A percentile compares a stretch with the other conserved stretches of the same genome.
These are phyloP conservation scores for Protea cynaroides DNA, from an alignment of 164 flowering plant species.

Conservation along the genomic window DNA sequence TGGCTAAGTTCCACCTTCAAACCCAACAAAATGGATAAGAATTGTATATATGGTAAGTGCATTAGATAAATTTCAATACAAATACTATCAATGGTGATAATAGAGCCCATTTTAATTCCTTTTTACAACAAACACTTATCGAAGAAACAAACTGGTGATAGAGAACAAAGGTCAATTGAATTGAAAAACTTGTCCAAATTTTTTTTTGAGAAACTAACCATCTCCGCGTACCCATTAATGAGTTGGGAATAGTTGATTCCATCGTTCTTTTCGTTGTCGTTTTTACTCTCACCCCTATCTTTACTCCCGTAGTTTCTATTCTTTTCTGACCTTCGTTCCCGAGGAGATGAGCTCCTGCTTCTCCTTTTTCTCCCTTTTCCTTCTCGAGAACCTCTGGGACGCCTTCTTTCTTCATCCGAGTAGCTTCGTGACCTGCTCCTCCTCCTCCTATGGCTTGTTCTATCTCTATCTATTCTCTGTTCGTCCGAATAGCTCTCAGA, in stretches of 20 bases:
- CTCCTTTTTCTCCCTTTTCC: conserved; percentile 26
- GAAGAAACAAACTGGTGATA: not conserved
- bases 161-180: not conserved
- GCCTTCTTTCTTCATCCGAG: conserved; percentile 6
- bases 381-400: conserved; percentile 9
- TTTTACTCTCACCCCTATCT: conserved; percentile 10
- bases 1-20: no score
- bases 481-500: conserved; percentile 8
- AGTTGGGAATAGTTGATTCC: conserved; percentile 46
- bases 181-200: conserved; percentile 15
- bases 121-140: not conserved
- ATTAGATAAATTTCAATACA: no score
- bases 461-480: conserved; percentile 10
- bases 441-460: conserved; percentile 8
- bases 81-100: no score
- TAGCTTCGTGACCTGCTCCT: conserved; percentile 12
- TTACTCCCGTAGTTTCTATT: conserved; percentile 15
- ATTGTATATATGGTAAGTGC: no score
- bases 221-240: conserved; percentile 64
- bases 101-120: not conserved
- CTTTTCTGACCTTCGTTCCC: conserved; percentile 25
- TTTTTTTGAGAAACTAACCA: conserved; percentile 59
- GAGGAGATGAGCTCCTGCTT: conserved; percentile 30
- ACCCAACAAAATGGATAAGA: no score
- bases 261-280: conserved; percentile 27